These are phyloP conservation scores for Pichia sp. DNA, from an alignment of 1,139 yeast species.

Conservation along the genomic window DNA sequence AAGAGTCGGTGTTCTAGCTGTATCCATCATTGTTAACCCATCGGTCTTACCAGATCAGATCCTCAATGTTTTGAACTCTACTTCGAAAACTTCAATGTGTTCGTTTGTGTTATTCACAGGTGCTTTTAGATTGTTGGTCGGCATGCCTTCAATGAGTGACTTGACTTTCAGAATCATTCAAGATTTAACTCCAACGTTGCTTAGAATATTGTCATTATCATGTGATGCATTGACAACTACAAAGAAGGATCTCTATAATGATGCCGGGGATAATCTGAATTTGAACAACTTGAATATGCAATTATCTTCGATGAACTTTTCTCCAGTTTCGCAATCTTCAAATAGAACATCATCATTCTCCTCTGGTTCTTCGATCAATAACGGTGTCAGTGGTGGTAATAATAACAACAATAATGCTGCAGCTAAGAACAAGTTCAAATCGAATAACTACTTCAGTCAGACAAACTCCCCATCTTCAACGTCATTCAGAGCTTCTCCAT, in stretches of 20 bases:
- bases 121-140: conserved; percentile 35
- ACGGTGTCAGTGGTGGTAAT: not conserved
- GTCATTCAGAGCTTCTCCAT: conserved; percentile 3
- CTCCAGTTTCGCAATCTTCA: not conserved
- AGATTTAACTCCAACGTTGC: conserved; percentile 21
- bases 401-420: not conserved
- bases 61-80: conserved; percentile 33
- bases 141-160: conserved; percentile 22
- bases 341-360: conserved; percentile 11
- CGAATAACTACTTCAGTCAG: not conserved
- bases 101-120: conserved; percentile 35
- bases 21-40: conserved; percentile 44
- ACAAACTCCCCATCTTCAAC: not conserved
- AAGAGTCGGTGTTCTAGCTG: conserved; percentile 41
- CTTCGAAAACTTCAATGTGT: conserved; percentile 27
- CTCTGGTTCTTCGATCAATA: not conserved
- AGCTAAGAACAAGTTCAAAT: not conserved
- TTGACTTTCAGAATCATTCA: conserved; percentile 20
- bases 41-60: conserved; percentile 34
- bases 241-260: conserved; percentile 9
- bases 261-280: not conserved
- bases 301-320: not conserved
- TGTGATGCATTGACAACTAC: conserved; percentile 5
- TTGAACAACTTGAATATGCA: not conserved
- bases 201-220: conserved; percentile 3